Base-by-base conservation (phyloP, 2,329 filamentous ascomycete species). In the Trichoderma koningii region DNA sequence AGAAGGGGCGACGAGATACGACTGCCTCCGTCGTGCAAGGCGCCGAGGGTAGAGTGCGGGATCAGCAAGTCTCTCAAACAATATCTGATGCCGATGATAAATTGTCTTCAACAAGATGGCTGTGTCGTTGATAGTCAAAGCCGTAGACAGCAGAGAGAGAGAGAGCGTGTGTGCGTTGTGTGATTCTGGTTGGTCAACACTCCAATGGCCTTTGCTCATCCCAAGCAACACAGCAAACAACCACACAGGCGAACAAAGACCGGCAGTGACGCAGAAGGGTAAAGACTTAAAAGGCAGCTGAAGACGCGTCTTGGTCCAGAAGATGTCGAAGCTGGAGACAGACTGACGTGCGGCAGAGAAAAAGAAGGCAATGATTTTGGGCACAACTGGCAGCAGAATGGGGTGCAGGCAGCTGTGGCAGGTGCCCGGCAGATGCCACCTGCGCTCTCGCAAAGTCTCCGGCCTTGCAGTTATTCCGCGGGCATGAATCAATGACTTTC, bases 381-480 rank as follows among this genome's bases (percentile, higher is more conserved):
- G 55, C 55, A 45, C 48, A 53, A 30, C 50, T 45, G 59, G 34
- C n/a, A 30, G 41, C 50, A 34, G 63, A 48, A 34, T 7, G 62
- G 62, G 34, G 23, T 48, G 44, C 50, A 34, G 38, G 2, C 38
- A 30, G 19, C 30, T 48, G 17, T 47, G 63, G 50, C 63, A 65
- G 42, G 50, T 50, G 48, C 48, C 48, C 7, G 48, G 51, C 42
- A 44, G 47, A 48, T 23, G 3, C 51, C 60, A 48, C 51, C 52
- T 64, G 42, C 52, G 9, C 7, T 15, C 34, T 30, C 14, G 42
- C 42, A 47, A 30, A 42, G 4, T 17, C 38, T 17, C 26, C 62
- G 62, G 62, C 28, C 14, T n/a, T 23, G 53, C 62, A 47, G 38
- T 64, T 59, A 51, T 59, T 64, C 62, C 62, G 53, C 10, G 34